phyloP scores from a whole-genome alignment of 1,139 yeast genomes.

The Geotrichum restrictum region DNA sequence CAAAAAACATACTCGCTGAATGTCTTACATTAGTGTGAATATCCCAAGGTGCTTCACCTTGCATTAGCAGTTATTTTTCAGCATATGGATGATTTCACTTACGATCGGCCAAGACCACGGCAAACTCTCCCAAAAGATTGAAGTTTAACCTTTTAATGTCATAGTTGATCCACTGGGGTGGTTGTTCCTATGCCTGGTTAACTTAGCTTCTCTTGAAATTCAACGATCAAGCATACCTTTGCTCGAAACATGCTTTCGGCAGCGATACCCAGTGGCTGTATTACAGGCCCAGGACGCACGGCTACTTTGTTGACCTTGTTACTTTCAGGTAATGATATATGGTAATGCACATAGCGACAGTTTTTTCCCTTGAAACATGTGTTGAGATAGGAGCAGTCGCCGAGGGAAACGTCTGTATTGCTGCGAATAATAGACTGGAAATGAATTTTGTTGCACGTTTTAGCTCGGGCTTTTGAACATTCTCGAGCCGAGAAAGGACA shows the following conservation, averaged over 20 bases:
- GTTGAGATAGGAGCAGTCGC: constrained; percentile 91
- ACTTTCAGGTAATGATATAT: constrained; percentile 40
- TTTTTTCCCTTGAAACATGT: constrained; percentile 82
- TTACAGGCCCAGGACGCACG: neutral
- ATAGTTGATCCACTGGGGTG: constrained; percentile 84
- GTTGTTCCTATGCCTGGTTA: constrained; percentile 32
- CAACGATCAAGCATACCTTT: constrained; percentile 16
- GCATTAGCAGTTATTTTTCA: neutral
- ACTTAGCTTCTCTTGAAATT: constrained; percentile 14
- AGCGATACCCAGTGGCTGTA: constrained; percentile 43
- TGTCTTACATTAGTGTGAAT: constrained; percentile 56
- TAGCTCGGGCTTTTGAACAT: constrained; percentile 25
- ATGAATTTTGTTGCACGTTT: constrained; percentile 35
- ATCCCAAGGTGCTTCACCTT: constrained; percentile 62
- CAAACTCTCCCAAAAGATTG: constrained; percentile 69
- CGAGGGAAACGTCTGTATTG: constrained; percentile 65
- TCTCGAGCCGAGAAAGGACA: constrained; percentile 14
- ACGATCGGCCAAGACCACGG: constrained; percentile 82
- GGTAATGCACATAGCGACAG: constrained; percentile 80
- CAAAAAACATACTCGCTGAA: neutral
- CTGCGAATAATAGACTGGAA: constrained; percentile 34
- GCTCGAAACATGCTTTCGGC: constrained; percentile 49
- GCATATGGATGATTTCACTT: constrained; percentile 17
- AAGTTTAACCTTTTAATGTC: constrained; percentile 74
- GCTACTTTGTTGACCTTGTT: neutral